Base-by-base conservation (phyloP, 140 eudicot genomes). In the Ambrosia hybrid region DNA sequence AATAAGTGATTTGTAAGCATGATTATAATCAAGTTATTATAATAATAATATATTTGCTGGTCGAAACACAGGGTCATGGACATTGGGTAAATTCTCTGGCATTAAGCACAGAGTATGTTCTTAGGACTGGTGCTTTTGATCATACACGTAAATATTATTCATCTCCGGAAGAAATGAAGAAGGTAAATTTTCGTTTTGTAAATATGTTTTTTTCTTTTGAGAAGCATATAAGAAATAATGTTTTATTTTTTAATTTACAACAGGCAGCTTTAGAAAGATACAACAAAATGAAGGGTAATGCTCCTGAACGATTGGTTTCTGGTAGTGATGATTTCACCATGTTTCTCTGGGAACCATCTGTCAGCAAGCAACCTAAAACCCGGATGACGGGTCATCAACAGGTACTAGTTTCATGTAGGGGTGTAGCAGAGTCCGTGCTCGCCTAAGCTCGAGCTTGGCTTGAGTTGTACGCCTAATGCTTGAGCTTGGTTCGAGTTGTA, bases 371-470 rank as follows among this genome's bases (percentile, higher is more conserved):
- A 65, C 99, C 93, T 21, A 94, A 90, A 83, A 78, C 96, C 76
- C 89, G 97, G 60, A 88, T 94, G 99, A 90, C 99, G 12, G 99
- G 99, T 72, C 99, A 94, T 85, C 99, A 94, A 65, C 99, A 94
- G 97, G 99, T 92, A 84, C 52, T 43, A 8, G 3, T 53, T 71
- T 36, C 55, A 49, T 11, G n/a, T 3, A 10, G 13, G 55, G 4
- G 55, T 6, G 14, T 9, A 6, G 46, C 46, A 7, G 46, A 5
- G 46, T 39, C 46, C 46, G 9, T 5, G 9, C 9, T 6, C 46
- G 6, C 45, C 1, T 39, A 39, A 39, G 45, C 45, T 39, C 6
- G 46, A 6, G 46, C 2, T 41, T 41, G 46, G 48, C 48, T 6
- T 10, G 11, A 1, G 48, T 43, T 43, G 9, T 7, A 43, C 9